Evolutionary conservation across 306 rosid species (phyloP), one percentile per base, ranked within the genome.

Genomic region (Quercus robur): DNA sequence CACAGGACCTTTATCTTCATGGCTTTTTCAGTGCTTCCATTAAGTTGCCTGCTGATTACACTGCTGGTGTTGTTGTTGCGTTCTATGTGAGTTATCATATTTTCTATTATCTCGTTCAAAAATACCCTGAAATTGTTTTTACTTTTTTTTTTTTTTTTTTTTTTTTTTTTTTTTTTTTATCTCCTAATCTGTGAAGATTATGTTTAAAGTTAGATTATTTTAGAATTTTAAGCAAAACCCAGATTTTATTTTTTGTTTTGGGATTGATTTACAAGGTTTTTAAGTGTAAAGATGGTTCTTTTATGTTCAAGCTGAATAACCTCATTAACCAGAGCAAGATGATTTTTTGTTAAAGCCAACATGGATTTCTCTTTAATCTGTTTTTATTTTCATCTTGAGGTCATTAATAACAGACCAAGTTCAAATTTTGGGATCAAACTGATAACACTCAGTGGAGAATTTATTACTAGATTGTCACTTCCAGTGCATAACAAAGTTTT

Each of bases 11-110:
- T 79, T 94, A 91, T 78, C 92, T 86, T 74, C 94, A 93, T 51
- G 99, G 99, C 38, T 91, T 87, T 82, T 93, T 93, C 86, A 89
- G 99, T 86, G 99, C 97, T 79, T 90, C 95, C 1, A 90, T 94
- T 79, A 93, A 94, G 93, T 76, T 94, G 83, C 99, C 99, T 12
- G 59, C 92, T 81, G 99, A 94, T 85, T 94, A 94, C 49, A 90
- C 99, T 73, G 99, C 99, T 54, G 99, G 99, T 55, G 95, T 93
- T 77, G 99, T 94, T 5, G 97, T 94, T 79, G 99, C 99, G 38
- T 94, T 94, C 75, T 94, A 94, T 86, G 99, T 94, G 83, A 94
- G 99, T 87, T n/a, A 70, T 68, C 64, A 13, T 8, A 44, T 11
- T 44, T 11, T 35, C 52, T 11, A 51, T n/a, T 70, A 18, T 18